phyloP scores from a whole-genome alignment of 2,329 filamentous ascomycete species.

The Epichloe coenophiala region DNA sequence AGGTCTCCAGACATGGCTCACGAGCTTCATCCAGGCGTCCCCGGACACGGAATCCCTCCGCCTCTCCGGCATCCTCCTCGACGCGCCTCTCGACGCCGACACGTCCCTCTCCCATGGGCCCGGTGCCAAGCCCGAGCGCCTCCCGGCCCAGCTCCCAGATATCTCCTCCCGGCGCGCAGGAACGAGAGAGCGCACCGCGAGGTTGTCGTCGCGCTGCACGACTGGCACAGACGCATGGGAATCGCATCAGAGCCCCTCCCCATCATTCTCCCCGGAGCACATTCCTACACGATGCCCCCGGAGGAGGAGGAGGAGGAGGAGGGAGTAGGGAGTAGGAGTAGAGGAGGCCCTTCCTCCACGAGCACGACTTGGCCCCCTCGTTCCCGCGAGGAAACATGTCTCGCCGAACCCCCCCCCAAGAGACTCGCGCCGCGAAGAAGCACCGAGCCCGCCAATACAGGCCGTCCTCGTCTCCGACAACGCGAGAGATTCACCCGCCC shows the following conservation, averaged over 20 bases:
- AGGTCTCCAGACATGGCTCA: slow-evolving; percentile 63
- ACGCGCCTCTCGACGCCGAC: slow-evolving; percentile 49
- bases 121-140: slow-evolving; percentile 52
- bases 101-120: slow-evolving; percentile 15
- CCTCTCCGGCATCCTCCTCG: slow-evolving; percentile 51
- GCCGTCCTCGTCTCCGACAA: background rate
- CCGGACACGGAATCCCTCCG: slow-evolving; percentile 63
- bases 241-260: background rate
- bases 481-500: background rate
- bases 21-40: slow-evolving; percentile 57
- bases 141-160: slow-evolving; percentile 66
- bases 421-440: background rate
- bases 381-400: background rate
- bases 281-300: slow-evolving; percentile 1
- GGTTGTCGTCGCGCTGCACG: slow-evolving; percentile 45
- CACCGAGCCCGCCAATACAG: background rate
- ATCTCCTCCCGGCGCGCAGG: slow-evolving; percentile 50
- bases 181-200: slow-evolving; percentile 45
- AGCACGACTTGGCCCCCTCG: background rate
- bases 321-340: no score
- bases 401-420: background rate
- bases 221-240: slow-evolving; percentile 19
- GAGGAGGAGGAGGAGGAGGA: background rate
- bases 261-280: background rate
- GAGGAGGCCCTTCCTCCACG: background rate